Conservation (phyloP, 2,329 filamentous ascomycete genomes). For the Trichoderma guizhouense region DNA sequence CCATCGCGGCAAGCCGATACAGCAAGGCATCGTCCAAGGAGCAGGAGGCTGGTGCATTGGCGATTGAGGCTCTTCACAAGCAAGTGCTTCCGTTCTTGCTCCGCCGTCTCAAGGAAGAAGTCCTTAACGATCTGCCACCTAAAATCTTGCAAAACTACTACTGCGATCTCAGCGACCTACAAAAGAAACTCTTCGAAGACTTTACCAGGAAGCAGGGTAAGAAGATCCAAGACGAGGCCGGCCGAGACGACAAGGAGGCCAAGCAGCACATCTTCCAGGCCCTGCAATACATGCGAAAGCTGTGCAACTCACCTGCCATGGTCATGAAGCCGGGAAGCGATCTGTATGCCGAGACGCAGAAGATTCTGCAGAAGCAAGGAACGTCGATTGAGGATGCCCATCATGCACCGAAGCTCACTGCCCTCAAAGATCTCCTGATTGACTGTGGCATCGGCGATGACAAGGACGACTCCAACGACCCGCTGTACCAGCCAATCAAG, state of each 20-base stretch:
- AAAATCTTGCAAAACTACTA: conserved; percentile 99
- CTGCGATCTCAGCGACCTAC: conserved; percentile 92
- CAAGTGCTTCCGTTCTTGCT: conserved; percentile 96
- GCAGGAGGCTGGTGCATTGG: conserved; percentile 92
- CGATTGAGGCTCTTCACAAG: conserved; percentile 97
- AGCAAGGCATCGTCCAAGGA: conserved; percentile 98
- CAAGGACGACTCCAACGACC: conserved; percentile 56
- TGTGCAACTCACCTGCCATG: conserved; percentile 94
- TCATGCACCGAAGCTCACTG: conserved; percentile 90
- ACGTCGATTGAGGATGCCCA: conserved; percentile 78
- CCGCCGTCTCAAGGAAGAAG: conserved; percentile 94
- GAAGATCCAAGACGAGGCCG: conserved; percentile 78
- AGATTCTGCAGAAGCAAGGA: conserved; percentile 71
- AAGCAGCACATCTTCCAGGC: conserved; percentile 99
- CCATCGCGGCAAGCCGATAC: conserved; percentile 89
- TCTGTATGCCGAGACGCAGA: conserved; percentile 84
- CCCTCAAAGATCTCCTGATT: conserved; percentile 88
- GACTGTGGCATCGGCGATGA: conserved; percentile 94
- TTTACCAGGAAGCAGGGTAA: conserved; percentile 93
- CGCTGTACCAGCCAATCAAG: conserved; percentile 77
- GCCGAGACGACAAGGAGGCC: conserved; percentile 81
- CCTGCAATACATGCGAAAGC: conserved; percentile 97
- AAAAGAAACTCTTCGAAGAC: conserved; percentile 93
- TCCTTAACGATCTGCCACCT: conserved; percentile 89
- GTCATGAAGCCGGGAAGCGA: conserved; percentile 94